Evolutionary conservation across 129 eudicot genomes (phyloP).

Genomic region (Helichrysum umbraculigerum): DNA sequence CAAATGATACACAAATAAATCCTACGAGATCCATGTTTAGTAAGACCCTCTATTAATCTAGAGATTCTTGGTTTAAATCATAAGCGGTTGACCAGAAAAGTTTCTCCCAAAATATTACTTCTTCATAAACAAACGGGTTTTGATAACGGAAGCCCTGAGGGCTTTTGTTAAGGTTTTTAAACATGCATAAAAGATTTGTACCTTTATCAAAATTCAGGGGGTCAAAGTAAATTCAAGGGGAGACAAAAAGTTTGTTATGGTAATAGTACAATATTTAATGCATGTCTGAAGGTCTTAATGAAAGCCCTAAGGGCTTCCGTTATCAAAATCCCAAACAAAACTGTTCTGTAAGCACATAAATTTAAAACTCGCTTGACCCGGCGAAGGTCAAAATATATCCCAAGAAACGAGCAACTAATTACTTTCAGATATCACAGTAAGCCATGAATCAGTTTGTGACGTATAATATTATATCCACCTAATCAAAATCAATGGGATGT

Average conservation of each 20-base stretch:
- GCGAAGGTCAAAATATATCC: not conserved
- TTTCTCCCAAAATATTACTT: not conserved
- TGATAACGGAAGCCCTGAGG: too few species aligned
- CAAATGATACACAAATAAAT: too few species aligned
- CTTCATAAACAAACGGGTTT: slow-evolving; percentile 14
- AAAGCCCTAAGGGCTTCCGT: too few species aligned
- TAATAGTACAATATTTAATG: too few species aligned
- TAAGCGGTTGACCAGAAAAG: slow-evolving; percentile 4
- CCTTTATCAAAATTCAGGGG: too few species aligned
- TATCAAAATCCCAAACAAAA: too few species aligned
- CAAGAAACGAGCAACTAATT: not conserved
- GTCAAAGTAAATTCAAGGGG: too few species aligned
- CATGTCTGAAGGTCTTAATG: too few species aligned
- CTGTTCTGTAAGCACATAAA: not conserved
- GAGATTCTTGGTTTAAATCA: not conserved
- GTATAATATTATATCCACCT: not conserved
- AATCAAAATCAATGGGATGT: not conserved
- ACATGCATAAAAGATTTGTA: too few species aligned
- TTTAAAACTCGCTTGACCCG: not conserved
- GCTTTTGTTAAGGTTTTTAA: too few species aligned
- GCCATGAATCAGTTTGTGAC: slow-evolving; percentile 5
- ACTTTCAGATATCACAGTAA: not conserved
- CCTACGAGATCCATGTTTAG: not conserved
- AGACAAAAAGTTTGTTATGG: too few species aligned
- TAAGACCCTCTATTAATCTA: not conserved